A percentile compares a stretch with the other conserved stretches of the same genome.
phyloP scores from a whole-genome alignment of 768 basidiomycete genomes.

The Favolaschia claudopus region DNA sequence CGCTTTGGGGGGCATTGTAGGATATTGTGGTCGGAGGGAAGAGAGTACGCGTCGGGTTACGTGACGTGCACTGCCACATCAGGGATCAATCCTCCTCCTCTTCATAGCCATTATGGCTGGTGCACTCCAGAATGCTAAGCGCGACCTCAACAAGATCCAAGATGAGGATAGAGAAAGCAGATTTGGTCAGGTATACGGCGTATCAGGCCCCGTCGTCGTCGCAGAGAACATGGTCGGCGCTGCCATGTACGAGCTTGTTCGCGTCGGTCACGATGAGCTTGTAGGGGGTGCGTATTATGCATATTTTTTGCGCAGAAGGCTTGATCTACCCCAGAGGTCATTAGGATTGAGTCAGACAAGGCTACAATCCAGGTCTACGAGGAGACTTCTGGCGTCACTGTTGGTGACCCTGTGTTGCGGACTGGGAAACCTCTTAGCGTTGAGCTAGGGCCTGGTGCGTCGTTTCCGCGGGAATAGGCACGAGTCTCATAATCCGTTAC shows the following conservation, averaged over 20 bases:
- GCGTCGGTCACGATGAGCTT: slow-evolving; percentile 97
- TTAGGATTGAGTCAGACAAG: slow-evolving; percentile 97
- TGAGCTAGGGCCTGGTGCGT: slow-evolving; percentile 93
- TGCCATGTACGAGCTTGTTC: slow-evolving; percentile 98
- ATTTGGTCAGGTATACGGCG: slow-evolving; percentile 91
- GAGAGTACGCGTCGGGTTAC: slow-evolving; percentile 29
- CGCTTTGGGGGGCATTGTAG: slow-evolving; percentile 95
- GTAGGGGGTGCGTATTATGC: slow-evolving; percentile 80
- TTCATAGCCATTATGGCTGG: slow-evolving; percentile 74
- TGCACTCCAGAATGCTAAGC: slow-evolving; percentile 90
- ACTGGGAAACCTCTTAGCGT: slow-evolving; percentile 98
- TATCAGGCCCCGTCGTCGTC: slow-evolving; percentile 98
- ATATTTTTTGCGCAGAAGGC: background rate
- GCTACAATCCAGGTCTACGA: slow-evolving; percentile 99
- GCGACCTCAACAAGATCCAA: slow-evolving; percentile 83
- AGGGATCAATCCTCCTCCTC: background rate
- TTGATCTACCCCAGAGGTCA: slow-evolving; percentile 77
- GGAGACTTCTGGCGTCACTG: slow-evolving; percentile 98
- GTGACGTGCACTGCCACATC: slow-evolving; percentile 4
- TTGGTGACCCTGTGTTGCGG: slow-evolving; percentile 96
- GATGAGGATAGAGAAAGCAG: slow-evolving; percentile 91
- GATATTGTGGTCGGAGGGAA: slow-evolving; percentile 67
- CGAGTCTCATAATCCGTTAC: background rate
- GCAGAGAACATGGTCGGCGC: slow-evolving; percentile 95
- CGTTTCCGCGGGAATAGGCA: background rate